These are phyloP conservation scores for Colletotrichum somersetense DNA, from an alignment of 2,329 filamentous ascomycete genomes.

Conservation along the genomic window DNA sequence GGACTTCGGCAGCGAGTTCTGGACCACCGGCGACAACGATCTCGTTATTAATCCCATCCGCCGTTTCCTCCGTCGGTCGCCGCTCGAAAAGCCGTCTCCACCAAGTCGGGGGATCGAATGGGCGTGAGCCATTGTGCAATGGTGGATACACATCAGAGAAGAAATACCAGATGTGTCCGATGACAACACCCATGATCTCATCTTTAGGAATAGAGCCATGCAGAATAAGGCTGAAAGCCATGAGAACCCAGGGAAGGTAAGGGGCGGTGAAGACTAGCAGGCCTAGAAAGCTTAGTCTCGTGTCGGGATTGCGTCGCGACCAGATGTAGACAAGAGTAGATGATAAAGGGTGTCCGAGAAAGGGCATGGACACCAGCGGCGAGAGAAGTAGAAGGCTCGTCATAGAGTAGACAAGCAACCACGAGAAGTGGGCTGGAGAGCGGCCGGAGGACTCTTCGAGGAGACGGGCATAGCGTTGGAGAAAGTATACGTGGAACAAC, in stretches of 20 bases:
- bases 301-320: slow-evolving; percentile 94
- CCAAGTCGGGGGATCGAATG: slow-evolving; percentile 89
- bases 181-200: slow-evolving; percentile 93
- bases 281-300: slow-evolving; percentile 88
- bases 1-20: slow-evolving; percentile 40
- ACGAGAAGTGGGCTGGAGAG: slow-evolving; percentile 93
- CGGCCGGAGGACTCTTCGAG: slow-evolving; percentile 95
- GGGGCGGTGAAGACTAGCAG: slow-evolving; percentile 92
- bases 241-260: slow-evolving; percentile 95
- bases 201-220: slow-evolving; percentile 93
- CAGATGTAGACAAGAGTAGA: slow-evolving; percentile 98
- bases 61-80: slow-evolving; percentile 61
- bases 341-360: slow-evolving; percentile 92
- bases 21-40: slow-evolving; percentile 68
- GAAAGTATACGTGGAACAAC: slow-evolving; percentile 97
- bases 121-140: slow-evolving; percentile 84
- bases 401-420: slow-evolving; percentile 90
- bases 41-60: slow-evolving; percentile 71
- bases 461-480: slow-evolving; percentile 94
- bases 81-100: slow-evolving; percentile 88
- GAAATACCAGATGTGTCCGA: slow-evolving; percentile 98
- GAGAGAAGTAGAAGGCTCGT: slow-evolving; percentile 83
- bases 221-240: slow-evolving; percentile 91
- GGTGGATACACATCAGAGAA: slow-evolving; percentile 97
- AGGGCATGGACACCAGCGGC: slow-evolving; percentile 90